A percentile compares a stretch with the other conserved stretches of the same genome.
phyloP scores from a whole-genome alignment of 352 stramenopile species.

The Plasmopara halstedii region DNA sequence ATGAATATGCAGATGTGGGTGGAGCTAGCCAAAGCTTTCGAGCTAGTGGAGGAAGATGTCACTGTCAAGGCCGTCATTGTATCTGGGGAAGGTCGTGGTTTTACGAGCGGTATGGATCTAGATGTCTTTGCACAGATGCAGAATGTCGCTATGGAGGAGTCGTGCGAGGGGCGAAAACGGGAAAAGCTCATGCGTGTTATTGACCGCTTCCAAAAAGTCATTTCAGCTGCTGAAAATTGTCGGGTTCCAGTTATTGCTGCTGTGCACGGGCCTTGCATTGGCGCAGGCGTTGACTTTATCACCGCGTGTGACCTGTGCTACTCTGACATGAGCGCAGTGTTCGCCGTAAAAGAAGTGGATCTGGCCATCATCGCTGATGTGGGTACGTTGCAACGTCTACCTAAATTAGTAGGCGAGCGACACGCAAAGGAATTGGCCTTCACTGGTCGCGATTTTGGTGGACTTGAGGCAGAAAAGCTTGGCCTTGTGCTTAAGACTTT shows the following conservation, averaged over 20 bases:
- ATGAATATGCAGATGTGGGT: slow-evolving; percentile 89
- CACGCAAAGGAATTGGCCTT: slow-evolving; percentile 80
- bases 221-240: slow-evolving; percentile 79
- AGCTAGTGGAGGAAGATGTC: slow-evolving; percentile 51
- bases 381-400: slow-evolving; percentile 80
- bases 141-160: slow-evolving; percentile 41
- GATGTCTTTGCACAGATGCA: slow-evolving; percentile 78
- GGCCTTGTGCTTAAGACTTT: slow-evolving; percentile 74
- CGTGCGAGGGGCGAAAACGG: slow-evolving; percentile 74
- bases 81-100: slow-evolving; percentile 67
- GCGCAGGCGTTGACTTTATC: slow-evolving; percentile 83
- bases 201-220: slow-evolving; percentile 70
- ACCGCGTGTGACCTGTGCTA: slow-evolving; percentile 83
- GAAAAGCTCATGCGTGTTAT: slow-evolving; percentile 77
- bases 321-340: slow-evolving; percentile 70
- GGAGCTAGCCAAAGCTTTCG: slow-evolving; percentile 64
- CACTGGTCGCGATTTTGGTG: slow-evolving; percentile 75
- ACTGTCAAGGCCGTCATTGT: slow-evolving; percentile 72
- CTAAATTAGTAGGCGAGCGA: slow-evolving; percentile 79
- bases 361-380: slow-evolving; percentile 86
- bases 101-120: slow-evolving; percentile 87
- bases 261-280: slow-evolving; percentile 76
- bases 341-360: slow-evolving; percentile 85
- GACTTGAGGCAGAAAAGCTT: slow-evolving; percentile 61
- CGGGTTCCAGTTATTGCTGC: slow-evolving; percentile 80